Evolutionary conservation across 2,329 filamentous ascomycete species (phyloP).

Genomic region (Fusarium burgessii): DNA sequence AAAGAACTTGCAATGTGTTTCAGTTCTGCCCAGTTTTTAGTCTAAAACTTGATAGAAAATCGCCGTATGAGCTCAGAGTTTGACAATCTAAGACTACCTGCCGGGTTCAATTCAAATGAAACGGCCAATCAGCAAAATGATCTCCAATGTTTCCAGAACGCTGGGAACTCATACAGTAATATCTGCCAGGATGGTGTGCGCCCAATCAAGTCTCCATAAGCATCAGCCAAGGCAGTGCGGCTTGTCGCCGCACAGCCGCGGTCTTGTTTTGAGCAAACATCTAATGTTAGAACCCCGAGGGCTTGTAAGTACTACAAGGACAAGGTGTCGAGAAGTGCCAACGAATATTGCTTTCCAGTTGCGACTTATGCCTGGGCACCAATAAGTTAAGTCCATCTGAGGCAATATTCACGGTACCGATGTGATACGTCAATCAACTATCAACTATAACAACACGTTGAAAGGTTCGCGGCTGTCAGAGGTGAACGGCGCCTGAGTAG

Average conservation of each 20-base stretch:
- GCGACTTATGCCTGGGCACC: conserved; percentile 4
- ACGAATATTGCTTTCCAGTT: conserved; percentile 26
- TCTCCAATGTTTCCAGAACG: conserved; percentile 35
- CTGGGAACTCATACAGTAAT: conserved; percentile 26
- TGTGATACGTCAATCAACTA: conserved; percentile 10
- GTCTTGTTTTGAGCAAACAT: conserved; percentile 16
- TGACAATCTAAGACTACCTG: conserved; percentile 33
- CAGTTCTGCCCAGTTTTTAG: not conserved
- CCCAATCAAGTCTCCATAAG: conserved; percentile 22
- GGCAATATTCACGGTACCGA: not conserved
- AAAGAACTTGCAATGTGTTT: not conserved
- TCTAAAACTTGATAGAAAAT: conserved; percentile 19
- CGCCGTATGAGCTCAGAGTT: conserved; percentile 9
- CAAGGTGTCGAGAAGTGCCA: conserved; percentile 5
- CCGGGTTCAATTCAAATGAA: conserved; percentile 16
- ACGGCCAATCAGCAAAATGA: conserved; percentile 39
- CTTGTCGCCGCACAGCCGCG: conserved; percentile 7
- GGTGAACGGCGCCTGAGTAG: conserved; percentile 35
- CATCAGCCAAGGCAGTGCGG: conserved; percentile 8
- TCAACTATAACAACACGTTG: conserved; percentile 22
- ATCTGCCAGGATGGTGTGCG: conserved; percentile 21
- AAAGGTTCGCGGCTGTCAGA: conserved; percentile 42
- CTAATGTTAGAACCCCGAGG: conserved; percentile 1
- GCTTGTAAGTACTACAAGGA: conserved; percentile 7
- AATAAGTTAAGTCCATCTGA: conserved; percentile 4